These are phyloP conservation scores for Nicotiana undulata DNA, from an alignment of 257 asterid genomes.

Conservation along the genomic window DNA sequence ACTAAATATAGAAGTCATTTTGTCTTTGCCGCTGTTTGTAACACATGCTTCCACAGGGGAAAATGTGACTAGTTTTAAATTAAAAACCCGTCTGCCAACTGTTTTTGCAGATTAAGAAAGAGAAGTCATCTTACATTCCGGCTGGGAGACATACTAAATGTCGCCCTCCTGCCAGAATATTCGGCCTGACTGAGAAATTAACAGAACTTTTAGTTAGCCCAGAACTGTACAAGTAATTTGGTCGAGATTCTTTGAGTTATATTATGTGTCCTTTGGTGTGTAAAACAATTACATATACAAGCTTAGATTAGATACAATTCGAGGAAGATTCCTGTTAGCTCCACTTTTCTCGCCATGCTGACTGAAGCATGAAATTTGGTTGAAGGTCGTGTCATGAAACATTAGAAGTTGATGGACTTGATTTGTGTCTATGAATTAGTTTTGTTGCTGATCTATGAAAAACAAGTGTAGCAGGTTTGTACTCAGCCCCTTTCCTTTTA, in stretches of 20 bases:
- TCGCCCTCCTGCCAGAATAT: background rate
- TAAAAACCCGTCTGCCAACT: background rate
- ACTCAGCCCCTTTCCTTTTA: background rate
- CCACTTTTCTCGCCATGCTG: background rate
- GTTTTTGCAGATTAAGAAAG: background rate
- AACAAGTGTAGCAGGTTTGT: background rate
- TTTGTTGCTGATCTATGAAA: background rate
- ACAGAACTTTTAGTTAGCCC: background rate
- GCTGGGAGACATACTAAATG: background rate
- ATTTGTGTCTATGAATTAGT: background rate
- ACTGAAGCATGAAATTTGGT: background rate
- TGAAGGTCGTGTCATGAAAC: background rate
- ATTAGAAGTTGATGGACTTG: background rate
- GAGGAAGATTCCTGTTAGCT: background rate
- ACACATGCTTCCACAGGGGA: constrained; percentile 48
- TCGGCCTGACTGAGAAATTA: background rate
- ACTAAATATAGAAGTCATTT: background rate
- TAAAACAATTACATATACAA: background rate
- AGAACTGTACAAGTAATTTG: background rate
- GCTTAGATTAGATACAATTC: background rate
- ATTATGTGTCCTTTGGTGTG: background rate
- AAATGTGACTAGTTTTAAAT: background rate
- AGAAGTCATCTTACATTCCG: background rate
- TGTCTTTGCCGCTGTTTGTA: constrained; percentile 11
- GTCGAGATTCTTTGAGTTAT: background rate